A percentile compares a stretch with the other conserved stretches of the same genome.
phyloP scores from a whole-genome alignment of 495 filamentous ascomycete genomes.

The Monascus purpureus region DNA sequence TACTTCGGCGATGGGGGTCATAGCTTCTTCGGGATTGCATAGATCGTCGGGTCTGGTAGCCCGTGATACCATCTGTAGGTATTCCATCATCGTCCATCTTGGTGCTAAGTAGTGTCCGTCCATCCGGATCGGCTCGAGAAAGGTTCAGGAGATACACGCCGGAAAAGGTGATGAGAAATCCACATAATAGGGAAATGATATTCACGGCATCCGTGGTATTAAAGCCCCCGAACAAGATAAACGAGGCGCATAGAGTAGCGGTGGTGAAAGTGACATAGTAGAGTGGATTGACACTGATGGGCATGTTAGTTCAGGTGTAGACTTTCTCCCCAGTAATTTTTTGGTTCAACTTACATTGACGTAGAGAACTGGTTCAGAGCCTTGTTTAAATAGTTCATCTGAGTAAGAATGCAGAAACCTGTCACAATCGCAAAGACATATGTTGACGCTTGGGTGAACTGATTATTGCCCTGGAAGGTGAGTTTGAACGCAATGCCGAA shows the following conservation, averaged over 20 bases:
- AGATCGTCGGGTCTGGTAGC: constrained; percentile 71
- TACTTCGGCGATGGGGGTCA: constrained; percentile 38
- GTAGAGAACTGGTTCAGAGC: constrained; percentile 93
- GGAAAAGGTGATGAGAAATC: constrained; percentile 92
- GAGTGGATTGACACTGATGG: constrained; percentile 75
- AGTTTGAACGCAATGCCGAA: constrained; percentile 95
- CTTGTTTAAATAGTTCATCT: constrained; percentile 99
- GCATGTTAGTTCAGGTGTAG: constrained; percentile 18
- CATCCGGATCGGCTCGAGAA: constrained; percentile 79
- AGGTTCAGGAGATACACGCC: constrained; percentile 96
- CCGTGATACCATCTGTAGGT: constrained; percentile 83
- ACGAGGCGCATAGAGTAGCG: constrained; percentile 83
- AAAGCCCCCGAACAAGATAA: constrained; percentile 95
- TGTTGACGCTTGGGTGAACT: constrained; percentile 83
- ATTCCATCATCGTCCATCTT: constrained; percentile 57
- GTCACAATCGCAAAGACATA: constrained; percentile 95
- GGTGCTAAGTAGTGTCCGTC: constrained; percentile 48
- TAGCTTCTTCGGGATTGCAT: constrained; percentile 77
- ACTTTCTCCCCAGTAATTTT: too few species aligned
- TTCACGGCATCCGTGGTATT: constrained; percentile 90
- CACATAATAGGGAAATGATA: constrained; percentile 82
- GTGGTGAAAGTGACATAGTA: constrained; percentile 99
- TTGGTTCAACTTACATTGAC: constrained; percentile 75
- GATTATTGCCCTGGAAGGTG: constrained; percentile 81
- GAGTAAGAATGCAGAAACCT: constrained; percentile 82